phyloP scores from a whole-genome alignment of 495 filamentous ascomycete species.

The Trichoderma reesei region DNA sequence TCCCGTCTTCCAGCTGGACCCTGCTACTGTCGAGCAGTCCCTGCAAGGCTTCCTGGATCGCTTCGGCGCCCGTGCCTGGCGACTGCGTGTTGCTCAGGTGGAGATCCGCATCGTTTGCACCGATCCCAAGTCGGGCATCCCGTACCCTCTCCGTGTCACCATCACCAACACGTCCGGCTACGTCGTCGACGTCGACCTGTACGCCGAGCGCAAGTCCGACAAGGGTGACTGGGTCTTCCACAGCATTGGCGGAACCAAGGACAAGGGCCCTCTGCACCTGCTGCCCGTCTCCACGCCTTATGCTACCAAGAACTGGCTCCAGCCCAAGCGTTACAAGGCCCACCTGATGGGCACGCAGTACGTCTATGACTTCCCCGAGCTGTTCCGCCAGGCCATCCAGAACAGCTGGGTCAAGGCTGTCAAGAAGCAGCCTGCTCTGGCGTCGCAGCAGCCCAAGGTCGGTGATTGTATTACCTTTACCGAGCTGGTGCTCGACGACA shows the following conservation, averaged over 20 bases:
- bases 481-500: constrained; percentile 89
- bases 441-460: constrained; percentile 68
- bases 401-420: constrained; percentile 79
- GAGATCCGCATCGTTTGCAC: constrained; percentile 98
- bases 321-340: constrained; percentile 98
- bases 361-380: constrained; percentile 98
- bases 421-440: constrained; percentile 57
- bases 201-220: constrained; percentile 94
- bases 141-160: constrained; percentile 89
- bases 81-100: constrained; percentile 91
- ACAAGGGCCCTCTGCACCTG: constrained; percentile 93
- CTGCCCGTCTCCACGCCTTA: constrained; percentile 85
- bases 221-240: constrained; percentile 97
- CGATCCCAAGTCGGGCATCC: constrained; percentile 69
- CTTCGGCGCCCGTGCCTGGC: constrained; percentile 91
- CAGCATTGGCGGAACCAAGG: constrained; percentile 87
- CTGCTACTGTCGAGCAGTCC: constrained; percentile 85
- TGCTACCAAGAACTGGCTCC: constrained; percentile 95
- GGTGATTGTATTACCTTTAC: constrained; percentile 93
- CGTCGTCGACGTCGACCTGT: constrained; percentile 95
- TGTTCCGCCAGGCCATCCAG: constrained; percentile 96
- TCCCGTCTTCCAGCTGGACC: constrained; percentile 83
- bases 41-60: constrained; percentile 92
- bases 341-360: constrained; percentile 99
- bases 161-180: constrained; percentile 99